These are phyloP conservation scores for Claviceps sp. DNA, from an alignment of 2,329 filamentous ascomycete species.

Conservation along the genomic window DNA sequence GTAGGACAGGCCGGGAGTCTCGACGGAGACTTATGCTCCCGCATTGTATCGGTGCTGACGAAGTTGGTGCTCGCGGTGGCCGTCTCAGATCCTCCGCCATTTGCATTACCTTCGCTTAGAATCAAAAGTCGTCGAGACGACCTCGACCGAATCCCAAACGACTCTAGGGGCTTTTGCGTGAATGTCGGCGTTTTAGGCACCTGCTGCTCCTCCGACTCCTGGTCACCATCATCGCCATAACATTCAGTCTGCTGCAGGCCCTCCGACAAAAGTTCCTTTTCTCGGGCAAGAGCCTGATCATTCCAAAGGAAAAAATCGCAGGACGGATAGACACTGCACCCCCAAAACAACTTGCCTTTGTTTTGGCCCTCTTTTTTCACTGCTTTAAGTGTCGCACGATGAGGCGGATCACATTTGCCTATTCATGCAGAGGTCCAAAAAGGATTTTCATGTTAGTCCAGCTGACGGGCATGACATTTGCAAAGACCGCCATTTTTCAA, in stretches of 20 bases:
- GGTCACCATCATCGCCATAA: neutral
- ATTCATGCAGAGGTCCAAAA: neutral
- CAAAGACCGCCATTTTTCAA: neutral
- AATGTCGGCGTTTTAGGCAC: constrained; percentile 14
- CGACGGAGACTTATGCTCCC: neutral
- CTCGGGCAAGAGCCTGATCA: constrained; percentile 21
- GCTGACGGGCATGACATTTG: neutral
- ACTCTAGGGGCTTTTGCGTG: constrained; percentile 16
- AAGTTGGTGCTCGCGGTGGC: neutral
- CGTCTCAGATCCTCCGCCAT: neutral
- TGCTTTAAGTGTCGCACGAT: constrained; percentile 20
- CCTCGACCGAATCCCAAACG: constrained; percentile 16
- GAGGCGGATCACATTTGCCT: constrained; percentile 31
- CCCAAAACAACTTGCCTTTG: constrained; percentile 29
- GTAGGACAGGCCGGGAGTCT: neutral
- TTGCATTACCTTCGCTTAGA: neutral
- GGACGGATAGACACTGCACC: constrained; percentile 21
- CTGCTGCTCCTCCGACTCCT: neutral
- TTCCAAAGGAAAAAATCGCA: constrained; percentile 34
- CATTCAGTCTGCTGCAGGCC: constrained; percentile 1
- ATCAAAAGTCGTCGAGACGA: constrained; percentile 8
- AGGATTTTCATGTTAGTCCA: constrained; percentile 1
- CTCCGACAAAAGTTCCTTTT: constrained; percentile 11
- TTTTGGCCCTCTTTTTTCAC: constrained; percentile 26
- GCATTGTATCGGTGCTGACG: neutral